Evolutionary conservation across 2,329 filamentous ascomycete species (phyloP), one percentile per base, ranked within the genome.

Genomic region (Pseudogymnoascus sp.): DNA sequence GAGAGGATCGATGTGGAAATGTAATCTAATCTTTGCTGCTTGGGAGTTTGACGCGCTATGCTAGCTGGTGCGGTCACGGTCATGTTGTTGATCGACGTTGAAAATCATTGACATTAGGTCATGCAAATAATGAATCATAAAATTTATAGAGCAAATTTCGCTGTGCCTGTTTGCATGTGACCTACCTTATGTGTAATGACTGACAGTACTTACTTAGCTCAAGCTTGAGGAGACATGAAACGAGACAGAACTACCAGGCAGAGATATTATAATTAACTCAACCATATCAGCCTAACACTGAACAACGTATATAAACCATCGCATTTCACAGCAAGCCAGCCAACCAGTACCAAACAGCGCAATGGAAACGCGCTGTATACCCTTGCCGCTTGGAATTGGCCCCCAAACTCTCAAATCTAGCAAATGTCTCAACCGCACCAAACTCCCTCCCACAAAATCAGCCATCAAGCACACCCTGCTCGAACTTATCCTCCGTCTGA

Each of bases 21-120:
- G 44, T 50, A 50, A 50, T 50, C 44, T 50, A 50, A 50, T 50
- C 44, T 50, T 50, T 50, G 44, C 44, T 50, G 44, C 44, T 50
- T 50, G 44, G 44, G 44, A 50, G 44, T 50, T 50, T 50, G 44
- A 50, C 44, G 44, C 44, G 44, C 44, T 50, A 50, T 50, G 44
- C 44, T 50, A 50, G 44, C 44, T 50, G 44, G 44, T 50, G 44
- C 15, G 44, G 44, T 50, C 44, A 50, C 44, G 44, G 21, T 50
- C 44, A 50, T 50, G 21, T 50, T 50, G 44, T 26, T 50, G 44
- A 50, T 50, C 44, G 44, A 26, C 44, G 44, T 50, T 26, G 44
- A 50, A 50, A 50, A 50, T 50, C 44, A 44, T 50, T 26, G 44
- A 50, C 44, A 50, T 50, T 50, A 50, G 44, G 44, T 50, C 44